Conservation (phyloP, 257 asterid genomes). For the Dorcoceras hygrometricum region DNA sequence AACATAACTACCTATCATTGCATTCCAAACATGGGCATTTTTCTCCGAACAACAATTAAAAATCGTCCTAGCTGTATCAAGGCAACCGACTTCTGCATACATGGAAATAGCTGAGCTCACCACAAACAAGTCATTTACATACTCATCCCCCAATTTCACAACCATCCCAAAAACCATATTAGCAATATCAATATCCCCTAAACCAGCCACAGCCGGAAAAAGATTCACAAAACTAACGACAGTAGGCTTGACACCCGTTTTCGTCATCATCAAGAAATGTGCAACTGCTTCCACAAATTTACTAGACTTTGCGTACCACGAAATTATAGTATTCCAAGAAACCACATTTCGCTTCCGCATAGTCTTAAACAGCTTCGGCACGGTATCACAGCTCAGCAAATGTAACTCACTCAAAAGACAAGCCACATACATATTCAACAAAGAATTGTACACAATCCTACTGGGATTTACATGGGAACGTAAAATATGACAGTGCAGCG, state of each 20-base stretch:
- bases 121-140: constrained; percentile 50
- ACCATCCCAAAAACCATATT: constrained; percentile 53
- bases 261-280: constrained; percentile 60
- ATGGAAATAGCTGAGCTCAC: constrained; percentile 76
- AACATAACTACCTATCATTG: constrained; percentile 62
- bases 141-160: constrained; percentile 45
- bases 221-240: constrained; percentile 60
- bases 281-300: constrained; percentile 49
- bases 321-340: constrained; percentile 68
- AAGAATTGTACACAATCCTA: constrained; percentile 70
- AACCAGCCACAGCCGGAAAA: constrained; percentile 52
- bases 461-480: constrained; percentile 58
- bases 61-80: constrained; percentile 47
- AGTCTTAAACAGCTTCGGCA: constrained; percentile 47
- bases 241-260: constrained; percentile 46
- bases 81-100: constrained; percentile 65
- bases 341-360: constrained; percentile 76
- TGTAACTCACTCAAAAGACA: constrained; percentile 36
- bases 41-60: constrained; percentile 55
- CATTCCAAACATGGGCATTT: constrained; percentile 72
- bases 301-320: constrained; percentile 59
- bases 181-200: constrained; percentile 42
- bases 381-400: constrained; percentile 39
- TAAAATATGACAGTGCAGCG: constrained; percentile 69
- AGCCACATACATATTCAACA: constrained; percentile 76